Base-by-base conservation (phyloP, 768 basidiomycete species). In the Hortiboletus campestris region DNA sequence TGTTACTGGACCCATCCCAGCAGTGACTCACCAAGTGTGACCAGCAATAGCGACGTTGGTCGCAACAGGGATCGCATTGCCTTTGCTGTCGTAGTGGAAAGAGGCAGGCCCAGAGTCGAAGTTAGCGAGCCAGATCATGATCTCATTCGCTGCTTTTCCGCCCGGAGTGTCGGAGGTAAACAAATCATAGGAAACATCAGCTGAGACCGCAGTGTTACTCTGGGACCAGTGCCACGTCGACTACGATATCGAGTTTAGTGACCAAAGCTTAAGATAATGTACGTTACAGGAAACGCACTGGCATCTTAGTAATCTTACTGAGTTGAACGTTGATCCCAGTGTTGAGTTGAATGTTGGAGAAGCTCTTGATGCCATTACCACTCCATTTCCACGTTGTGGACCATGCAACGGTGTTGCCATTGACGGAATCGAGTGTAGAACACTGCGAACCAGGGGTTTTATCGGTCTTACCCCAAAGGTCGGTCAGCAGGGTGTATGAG, bases 91-190 rank as follows among this genome's bases (percentile, higher is more conserved):
- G 22, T 53, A 53, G 4, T 46, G 6, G 44, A 29, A 46, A 45
- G 51, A 53, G 17, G 46, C 2, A 22, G 51, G 51, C 8, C 19
- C 19, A 29, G 36, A 38, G 44, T 46, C 46, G 14, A 20, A 46
- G 66, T 82, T 84, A 1, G 79, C 84, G 25, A 86, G 78, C 85
- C 85, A 86, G 55, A 87, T 72, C 84, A 86, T 86, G 60, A 86
- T 77, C 55, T 78, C 77, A 58, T 74, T 68, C 35, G 62, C 64
- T 46, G 77, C 75, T 35, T 75, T 70, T 38, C 84, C 84, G 6
- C 79, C 79, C 32, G 80, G 35, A 10, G 75, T 70, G 58, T 63
- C 64, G 6, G 84, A 80, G 0, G 84, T 86, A 74, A 86, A 87
- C 4, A 87, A 63, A 61, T 87, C 85, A 55, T 78, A 86, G 3